Evolutionary conservation across 371 early-diverging fungal species (phyloP).

Genomic region (Mucor saturninus): DNA sequence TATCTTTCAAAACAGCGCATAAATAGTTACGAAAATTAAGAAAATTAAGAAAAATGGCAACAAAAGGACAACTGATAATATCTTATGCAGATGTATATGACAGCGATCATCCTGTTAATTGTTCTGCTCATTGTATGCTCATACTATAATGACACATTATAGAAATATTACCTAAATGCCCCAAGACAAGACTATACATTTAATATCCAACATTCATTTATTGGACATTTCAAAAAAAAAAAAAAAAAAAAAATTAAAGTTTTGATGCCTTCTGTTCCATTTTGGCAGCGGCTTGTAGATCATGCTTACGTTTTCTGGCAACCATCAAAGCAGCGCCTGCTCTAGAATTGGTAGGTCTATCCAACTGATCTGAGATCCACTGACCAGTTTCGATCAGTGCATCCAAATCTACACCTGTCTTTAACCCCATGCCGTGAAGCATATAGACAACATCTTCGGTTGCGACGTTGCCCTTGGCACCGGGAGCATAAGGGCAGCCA

Average conservation of each 20-base stretch:
- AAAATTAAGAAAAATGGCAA: no score
- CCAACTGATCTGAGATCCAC: constrained; percentile 84
- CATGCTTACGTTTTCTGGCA: constrained; percentile 27
- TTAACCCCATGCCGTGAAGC: constrained; percentile 83
- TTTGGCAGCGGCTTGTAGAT: constrained; percentile 16
- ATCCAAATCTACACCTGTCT: constrained; percentile 80
- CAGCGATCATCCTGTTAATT: no score
- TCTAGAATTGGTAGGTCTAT: constrained; percentile 58
- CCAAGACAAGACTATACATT: not conserved
- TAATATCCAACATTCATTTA: no score
- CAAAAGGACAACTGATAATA: no score
- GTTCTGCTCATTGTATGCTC: no score
- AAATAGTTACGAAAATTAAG: no score
- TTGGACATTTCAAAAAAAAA: not conserved
- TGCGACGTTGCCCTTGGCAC: constrained; percentile 96
- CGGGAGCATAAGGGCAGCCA: constrained; percentile 96
- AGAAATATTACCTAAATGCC: not conserved
- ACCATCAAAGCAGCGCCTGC: constrained; percentile 53
- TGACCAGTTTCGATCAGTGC: constrained; percentile 77
- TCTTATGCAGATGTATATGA: no score
- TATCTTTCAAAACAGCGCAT: no score
- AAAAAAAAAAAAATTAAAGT: constrained; percentile 8
- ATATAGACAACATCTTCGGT: constrained; percentile 97
- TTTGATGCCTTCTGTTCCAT: constrained; percentile 11
- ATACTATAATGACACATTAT: not conserved